These are phyloP conservation scores for Talaromyces sp. DNA, from an alignment of 2,329 filamentous ascomycete species.

Conservation along the genomic window DNA sequence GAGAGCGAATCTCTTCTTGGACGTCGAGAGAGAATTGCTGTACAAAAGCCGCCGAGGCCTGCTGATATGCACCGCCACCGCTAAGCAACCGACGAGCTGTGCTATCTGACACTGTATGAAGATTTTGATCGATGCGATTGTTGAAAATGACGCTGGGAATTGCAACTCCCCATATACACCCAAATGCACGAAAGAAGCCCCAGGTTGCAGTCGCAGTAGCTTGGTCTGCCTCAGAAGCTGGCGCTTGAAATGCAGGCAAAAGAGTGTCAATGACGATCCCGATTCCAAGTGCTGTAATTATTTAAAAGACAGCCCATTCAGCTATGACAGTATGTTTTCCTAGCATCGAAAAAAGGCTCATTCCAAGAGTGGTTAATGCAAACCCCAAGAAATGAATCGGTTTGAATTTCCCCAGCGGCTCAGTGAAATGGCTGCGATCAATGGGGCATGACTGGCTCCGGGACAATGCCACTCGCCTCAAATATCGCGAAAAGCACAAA, in stretches of 20 bases:
- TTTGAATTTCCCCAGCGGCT: constrained; percentile 28
- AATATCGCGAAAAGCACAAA: constrained; percentile 17
- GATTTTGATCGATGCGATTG: constrained; percentile 16
- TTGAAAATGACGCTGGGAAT: constrained; percentile 29
- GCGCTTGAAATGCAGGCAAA: constrained; percentile 25
- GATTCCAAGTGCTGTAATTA: constrained; percentile 21
- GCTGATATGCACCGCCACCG: constrained; percentile 20
- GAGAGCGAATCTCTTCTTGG: neutral
- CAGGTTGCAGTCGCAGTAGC: constrained; percentile 23
- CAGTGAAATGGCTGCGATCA: constrained; percentile 27
- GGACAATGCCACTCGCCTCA: constrained; percentile 9
- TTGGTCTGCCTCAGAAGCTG: constrained; percentile 20
- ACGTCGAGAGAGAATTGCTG: neutral
- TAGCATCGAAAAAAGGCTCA: constrained; percentile 24
- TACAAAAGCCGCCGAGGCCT: neutral
- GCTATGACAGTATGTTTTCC: constrained; percentile 18
- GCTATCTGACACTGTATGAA: constrained; percentile 13
- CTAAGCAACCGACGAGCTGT: constrained; percentile 11
- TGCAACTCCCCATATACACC: constrained; percentile 25
- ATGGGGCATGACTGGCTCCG: constrained; percentile 38
- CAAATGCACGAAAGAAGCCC: constrained; percentile 26
- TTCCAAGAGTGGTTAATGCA: constrained; percentile 19
- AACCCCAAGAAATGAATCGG: constrained; percentile 24
- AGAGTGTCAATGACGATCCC: constrained; percentile 22
- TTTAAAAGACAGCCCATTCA: constrained; percentile 25